A percentile compares a stretch with the other conserved stretches of the same genome.
Evolutionary conservation across 1,284 basidiomycete genomes (phyloP).

Genomic region (Heterobasidion annosum): DNA sequence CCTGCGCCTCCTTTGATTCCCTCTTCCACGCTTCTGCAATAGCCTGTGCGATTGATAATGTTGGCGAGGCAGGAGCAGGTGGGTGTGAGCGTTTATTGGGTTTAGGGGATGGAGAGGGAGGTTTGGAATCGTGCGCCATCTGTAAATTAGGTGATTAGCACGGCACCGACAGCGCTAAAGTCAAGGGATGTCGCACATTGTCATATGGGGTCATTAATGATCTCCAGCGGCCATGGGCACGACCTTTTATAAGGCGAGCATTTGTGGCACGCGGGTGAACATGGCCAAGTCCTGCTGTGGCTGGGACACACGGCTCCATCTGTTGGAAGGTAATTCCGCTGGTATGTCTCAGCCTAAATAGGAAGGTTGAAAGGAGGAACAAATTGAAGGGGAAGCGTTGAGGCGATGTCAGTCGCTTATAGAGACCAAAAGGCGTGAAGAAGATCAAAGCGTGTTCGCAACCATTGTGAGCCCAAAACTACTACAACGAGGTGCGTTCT

Average conservation of each 20-base stretch:
- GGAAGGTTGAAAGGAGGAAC: slow-evolving; percentile 13
- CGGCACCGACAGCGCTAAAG: neutral
- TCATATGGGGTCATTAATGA: slow-evolving; percentile 10
- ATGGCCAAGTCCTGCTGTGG: slow-evolving; percentile 7
- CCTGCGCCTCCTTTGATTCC: slow-evolving; percentile 46
- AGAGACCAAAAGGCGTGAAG: slow-evolving; percentile 9
- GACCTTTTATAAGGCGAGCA: slow-evolving; percentile 11
- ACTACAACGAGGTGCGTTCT: slow-evolving; percentile 12
- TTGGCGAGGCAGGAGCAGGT: slow-evolving; percentile 12
- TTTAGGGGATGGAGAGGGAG: slow-evolving; percentile 16
- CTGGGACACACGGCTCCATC: slow-evolving; percentile 13
- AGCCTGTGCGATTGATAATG: slow-evolving; percentile 42
- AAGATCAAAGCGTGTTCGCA: neutral
- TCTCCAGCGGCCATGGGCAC: slow-evolving; percentile 4
- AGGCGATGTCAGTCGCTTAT: slow-evolving; percentile 8
- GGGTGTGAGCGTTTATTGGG: slow-evolving; percentile 10
- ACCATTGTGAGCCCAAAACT: too few relatives aligned
- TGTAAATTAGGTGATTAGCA: slow-evolving; percentile 8
- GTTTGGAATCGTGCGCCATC: slow-evolving; percentile 27
- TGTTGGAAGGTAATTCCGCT: slow-evolving; percentile 12
- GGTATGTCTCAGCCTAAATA: slow-evolving; percentile 10
- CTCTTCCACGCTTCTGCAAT: slow-evolving; percentile 60
- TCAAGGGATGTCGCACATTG: slow-evolving; percentile 6
- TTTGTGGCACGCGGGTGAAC: slow-evolving; percentile 8
- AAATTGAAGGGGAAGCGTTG: slow-evolving; percentile 12